These are phyloP conservation scores for Thymus mandschuricus DNA, from an alignment of 257 asterid species.

Conservation along the genomic window DNA sequence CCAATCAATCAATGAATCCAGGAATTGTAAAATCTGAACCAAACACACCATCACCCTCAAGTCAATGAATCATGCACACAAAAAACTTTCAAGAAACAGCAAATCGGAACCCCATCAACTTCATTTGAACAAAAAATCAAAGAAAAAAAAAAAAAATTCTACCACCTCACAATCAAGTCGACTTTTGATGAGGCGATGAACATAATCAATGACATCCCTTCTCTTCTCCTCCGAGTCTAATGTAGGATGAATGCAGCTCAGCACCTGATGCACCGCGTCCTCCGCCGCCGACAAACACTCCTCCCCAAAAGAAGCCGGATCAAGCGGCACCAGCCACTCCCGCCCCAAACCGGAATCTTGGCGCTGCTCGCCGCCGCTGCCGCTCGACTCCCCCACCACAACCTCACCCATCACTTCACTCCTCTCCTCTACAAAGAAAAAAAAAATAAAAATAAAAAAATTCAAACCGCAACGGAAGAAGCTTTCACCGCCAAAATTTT, in stretches of 20 bases:
- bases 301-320: slow-evolving; percentile 41
- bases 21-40: not conserved
- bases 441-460: not conserved
- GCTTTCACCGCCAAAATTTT: not conserved
- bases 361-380: slow-evolving; percentile 23
- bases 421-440: no score
- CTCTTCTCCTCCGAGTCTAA: slow-evolving; percentile 55
- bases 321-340: slow-evolving; percentile 37
- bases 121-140: not conserved
- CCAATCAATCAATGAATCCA: slow-evolving; percentile 15
- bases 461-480: slow-evolving; percentile 13
- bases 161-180: slow-evolving; percentile 50
- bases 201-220: slow-evolving; percentile 47
- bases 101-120: not conserved
- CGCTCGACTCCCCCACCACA: slow-evolving; percentile 17
- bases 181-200: slow-evolving; percentile 44
- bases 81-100: not conserved
- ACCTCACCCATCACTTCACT: slow-evolving; percentile 37
- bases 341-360: slow-evolving; percentile 20
- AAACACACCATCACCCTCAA: slow-evolving; percentile 10
- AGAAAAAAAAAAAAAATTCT: not conserved
- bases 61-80: not conserved
- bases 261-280: slow-evolving; percentile 44
- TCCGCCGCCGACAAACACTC: slow-evolving; percentile 53
- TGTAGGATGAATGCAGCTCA: slow-evolving; percentile 54